A percentile compares a stretch with the other conserved stretches of the same genome.
Conservation (phyloP, 106 monocot species). For the Hemerocallis citrina region DNA sequence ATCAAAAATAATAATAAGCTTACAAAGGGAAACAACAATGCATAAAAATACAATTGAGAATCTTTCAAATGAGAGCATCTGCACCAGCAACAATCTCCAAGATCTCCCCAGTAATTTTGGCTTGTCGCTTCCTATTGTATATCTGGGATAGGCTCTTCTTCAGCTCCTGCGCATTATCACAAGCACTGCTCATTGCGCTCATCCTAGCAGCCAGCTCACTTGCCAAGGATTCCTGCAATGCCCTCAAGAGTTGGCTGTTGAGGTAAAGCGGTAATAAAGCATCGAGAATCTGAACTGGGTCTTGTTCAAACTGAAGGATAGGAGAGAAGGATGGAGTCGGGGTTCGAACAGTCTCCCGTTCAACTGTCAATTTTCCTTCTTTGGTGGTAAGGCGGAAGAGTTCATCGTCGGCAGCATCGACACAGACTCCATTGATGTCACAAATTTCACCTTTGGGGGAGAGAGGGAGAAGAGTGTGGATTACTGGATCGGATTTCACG, state of each 20-base stretch:
- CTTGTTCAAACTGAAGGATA: slow-evolving; percentile 93
- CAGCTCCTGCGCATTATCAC: slow-evolving; percentile 76
- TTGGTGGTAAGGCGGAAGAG: slow-evolving; percentile 87
- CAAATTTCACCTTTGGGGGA: slow-evolving; percentile 94
- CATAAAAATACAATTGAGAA: not conserved
- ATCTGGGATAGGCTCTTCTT: slow-evolving; percentile 35
- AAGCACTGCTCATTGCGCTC: slow-evolving; percentile 91
- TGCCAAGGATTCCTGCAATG: slow-evolving; percentile 89
- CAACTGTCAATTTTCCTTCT: slow-evolving; percentile 82
- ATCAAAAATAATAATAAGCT: not conserved
- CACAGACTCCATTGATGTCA: slow-evolving; percentile 84
- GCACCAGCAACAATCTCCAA: slow-evolving; percentile 86
- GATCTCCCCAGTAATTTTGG: slow-evolving; percentile 94
- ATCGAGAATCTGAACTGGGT: slow-evolving; percentile 90
- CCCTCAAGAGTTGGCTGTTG: slow-evolving; percentile 87
- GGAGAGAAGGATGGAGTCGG: slow-evolving; percentile 64
- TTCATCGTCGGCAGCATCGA: slow-evolving; percentile 95
- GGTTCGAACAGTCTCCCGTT: slow-evolving; percentile 57
- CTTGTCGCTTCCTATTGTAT: slow-evolving; percentile 82
- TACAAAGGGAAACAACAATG: not conserved
- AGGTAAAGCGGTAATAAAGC: slow-evolving; percentile 85
- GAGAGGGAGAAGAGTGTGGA: slow-evolving; percentile 93
- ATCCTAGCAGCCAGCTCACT: slow-evolving; percentile 91
- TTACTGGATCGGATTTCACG: slow-evolving; percentile 81
- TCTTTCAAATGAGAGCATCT: slow-evolving; percentile 41